Evolutionary conservation across 352 stramenopile genomes (phyloP), one percentile per base, ranked within the genome.

Genomic region (Globisporangium middletonii): DNA sequence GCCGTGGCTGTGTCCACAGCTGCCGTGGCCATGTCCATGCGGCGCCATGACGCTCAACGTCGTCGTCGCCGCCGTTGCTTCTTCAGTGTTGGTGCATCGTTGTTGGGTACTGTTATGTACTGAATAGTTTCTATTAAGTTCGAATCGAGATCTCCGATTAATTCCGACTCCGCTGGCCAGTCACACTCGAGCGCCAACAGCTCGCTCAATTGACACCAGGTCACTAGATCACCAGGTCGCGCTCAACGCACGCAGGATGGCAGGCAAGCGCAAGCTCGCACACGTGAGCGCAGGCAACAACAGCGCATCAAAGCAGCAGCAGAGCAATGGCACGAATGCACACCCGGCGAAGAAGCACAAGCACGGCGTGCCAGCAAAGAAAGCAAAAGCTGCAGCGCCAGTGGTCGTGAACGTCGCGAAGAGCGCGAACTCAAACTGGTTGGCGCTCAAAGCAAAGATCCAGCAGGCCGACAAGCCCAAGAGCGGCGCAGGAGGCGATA

Each of bases 381-480:
- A 53, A 75, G 61, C 16, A 6, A 27, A 55, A 57, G 35, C 46
- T 23, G 16, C 30, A 47, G 48, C 33, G 7, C 26, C 38, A 23
- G n/a, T 38, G 3, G 35, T 43, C 28, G 33, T 51, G 59, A 61
- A 60, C 48, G 59, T 63, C 35, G 55, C 51, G 28, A 47, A 54
- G 45, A 56, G 43, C 13, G 69, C 75, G 27, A 83, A 83, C 62
- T 85, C 79, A 3, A 92, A 92, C 59, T 92, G 82, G 82, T 53
- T 86, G 51, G 77, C 77, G 55, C 78, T 89, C 49, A 88, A 92
- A 62, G 71, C 67, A 51, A 89, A 83, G 57, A 87, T 92, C 52
- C 71, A 88, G 63, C 45, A 69, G 48, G 67, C 64, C 2, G 67
- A 74, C 50, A 54, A 59, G 35, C 60, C 58, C 8, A 71, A 71